Base-by-base conservation (phyloP, 495 filamentous ascomycete genomes). In the Lentithecium fluviatile region DNA sequence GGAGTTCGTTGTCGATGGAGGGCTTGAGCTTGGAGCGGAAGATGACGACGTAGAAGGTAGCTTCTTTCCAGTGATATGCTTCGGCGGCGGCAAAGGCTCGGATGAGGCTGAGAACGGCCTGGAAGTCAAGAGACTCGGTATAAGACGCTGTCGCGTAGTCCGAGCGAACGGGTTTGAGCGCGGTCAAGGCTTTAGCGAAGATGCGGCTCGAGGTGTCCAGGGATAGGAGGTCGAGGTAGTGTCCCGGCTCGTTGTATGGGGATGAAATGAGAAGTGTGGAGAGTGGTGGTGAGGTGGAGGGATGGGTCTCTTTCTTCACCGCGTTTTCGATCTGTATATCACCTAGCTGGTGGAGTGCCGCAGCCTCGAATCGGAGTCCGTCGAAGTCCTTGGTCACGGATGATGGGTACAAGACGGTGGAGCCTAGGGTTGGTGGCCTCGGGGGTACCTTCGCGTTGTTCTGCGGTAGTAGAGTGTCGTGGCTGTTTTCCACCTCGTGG, bases 111-210 rank as follows among this genome's bases (percentile, higher is more conserved):
- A 91, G 75, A 5, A 94, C 75, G 19, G 82, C 78, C 10, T 67
- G 54, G 88, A 88, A 93, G 71, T 95, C 95, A 78, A 95, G 91
- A 0, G 83, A 83, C 25, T 86, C 83, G 11, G 77, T 69, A 69
- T 93, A 95, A 0, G 82, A 77, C 1, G 88, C 85, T 10, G 84
- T 89, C 37, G 90, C 89, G 72, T 95, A 95, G 71, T 89, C 85
- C 3, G 76, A 66, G 0, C 86, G 82, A 29, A 85, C 69, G 21
- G 83, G 80, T 51, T 75, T 76, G 69, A 95, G 74, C 15, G 74
- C 73, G 20, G 83, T 81, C 42, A 96, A 76, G 7, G 90, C 85
- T 40, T 83, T 77, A 6, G 89, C 85, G n/a, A 95, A 74, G 34
- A 94, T 76, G 19, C 78, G 81, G 63, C 85, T 85, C 45, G 85